Base-by-base conservation (phyloP, 225 moss, liverwort and hornwort species). In the Polytrichum commune region DNA sequence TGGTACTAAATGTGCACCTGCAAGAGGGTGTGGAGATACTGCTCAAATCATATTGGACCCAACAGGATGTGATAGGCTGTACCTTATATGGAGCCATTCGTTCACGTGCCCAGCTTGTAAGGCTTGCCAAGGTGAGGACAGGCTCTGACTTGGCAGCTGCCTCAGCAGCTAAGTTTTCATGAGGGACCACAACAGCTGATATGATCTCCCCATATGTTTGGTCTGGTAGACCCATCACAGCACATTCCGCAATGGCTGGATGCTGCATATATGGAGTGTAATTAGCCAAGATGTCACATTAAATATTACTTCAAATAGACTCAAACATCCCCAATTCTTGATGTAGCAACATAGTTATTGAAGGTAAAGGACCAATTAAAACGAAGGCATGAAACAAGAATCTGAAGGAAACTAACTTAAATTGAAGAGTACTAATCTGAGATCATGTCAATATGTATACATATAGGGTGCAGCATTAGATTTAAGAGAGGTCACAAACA, bases 81-180 rank as follows among this genome's bases (percentile, higher is more conserved):
- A 88, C 88, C 88, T 89, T 89, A 70, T 89, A 89, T 71, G 86
- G 83, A 56, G 89, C 89, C 82, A 89, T 82, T 78, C 82, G 79
- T 69, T 81, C 86, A 38, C 28, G 70, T 63, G 89, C 89, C 89
- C 89, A 89, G 67, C 70, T 13, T 64, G 60, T 75, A 16, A 89
- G 56, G 79, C 38, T 63, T 32, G 82, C 81, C 66, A 86, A 76
- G 55, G 83, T 85, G 61, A 89, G 74, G 46, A 79, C 75, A 18
- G 86, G 77, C 29, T 74, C 66, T 57, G 83, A 83, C 66, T 83
- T 77, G 54, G 81, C 78, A 83, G 78, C 78, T 66, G 78, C 84
- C 61, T 80, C 75, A 57, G 75, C 73, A 75, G 77, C 81, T 65
- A 79, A 25, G 65, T 73, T 75, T 68, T 79, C 89, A 76, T 79